Evolutionary conservation across 139 green algal species (phyloP).

Genomic region (Tetraselmis striata): DNA sequence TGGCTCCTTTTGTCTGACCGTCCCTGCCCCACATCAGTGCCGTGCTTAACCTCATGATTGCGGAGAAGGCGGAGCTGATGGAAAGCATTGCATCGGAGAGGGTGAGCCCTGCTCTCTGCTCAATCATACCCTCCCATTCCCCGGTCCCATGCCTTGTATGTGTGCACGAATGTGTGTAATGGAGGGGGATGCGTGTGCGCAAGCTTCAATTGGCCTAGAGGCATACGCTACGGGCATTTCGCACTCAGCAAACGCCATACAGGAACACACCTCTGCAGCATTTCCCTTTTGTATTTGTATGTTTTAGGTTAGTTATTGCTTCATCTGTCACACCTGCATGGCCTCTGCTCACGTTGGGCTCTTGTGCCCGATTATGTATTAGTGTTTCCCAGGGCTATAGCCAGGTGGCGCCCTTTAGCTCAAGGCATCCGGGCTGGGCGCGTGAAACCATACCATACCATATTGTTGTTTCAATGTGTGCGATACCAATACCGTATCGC

Average conservation of each 20-base stretch:
- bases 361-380: background rate
- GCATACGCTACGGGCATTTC: background rate
- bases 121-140: no score
- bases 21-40: no score
- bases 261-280: background rate
- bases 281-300: background rate
- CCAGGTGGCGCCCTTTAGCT: no score
- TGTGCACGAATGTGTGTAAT: no score
- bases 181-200: no score
- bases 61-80: background rate
- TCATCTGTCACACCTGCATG: background rate
- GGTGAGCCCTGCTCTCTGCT: background rate
- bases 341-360: background rate
- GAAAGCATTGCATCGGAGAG: background rate
- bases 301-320: background rate
- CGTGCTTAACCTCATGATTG: background rate
- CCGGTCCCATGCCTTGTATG: slow-evolving; percentile 1
- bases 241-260: background rate
- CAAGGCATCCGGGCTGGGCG: no score
- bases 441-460: background rate
- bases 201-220: background rate
- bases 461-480: background rate
- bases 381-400: background rate
- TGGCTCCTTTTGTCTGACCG: no score
- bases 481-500: background rate